These are phyloP conservation scores for Adansonia madagascariensis DNA, from an alignment of 441 rosid genomes.

Conservation along the genomic window DNA sequence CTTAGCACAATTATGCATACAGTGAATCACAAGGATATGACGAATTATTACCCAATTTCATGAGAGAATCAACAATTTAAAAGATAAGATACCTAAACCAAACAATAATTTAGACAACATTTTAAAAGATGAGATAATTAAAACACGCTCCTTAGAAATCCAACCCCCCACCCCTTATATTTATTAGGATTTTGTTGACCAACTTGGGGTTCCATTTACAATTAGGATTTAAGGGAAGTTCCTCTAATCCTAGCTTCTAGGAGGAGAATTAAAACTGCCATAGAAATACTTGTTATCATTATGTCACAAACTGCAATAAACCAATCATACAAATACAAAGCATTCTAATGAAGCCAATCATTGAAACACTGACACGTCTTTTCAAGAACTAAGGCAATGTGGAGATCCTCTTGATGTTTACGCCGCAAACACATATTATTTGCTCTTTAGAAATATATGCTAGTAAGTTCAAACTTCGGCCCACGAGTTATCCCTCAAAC, in stretches of 20 bases:
- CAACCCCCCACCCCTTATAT: background rate
- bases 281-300: background rate
- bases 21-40: background rate
- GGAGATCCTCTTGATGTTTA: background rate
- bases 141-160: background rate
- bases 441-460: background rate
- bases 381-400: background rate
- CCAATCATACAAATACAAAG: background rate
- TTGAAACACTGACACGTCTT: background rate
- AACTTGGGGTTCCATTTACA: background rate
- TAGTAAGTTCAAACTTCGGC: background rate
- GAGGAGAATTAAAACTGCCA: background rate
- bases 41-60: background rate
- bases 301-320: background rate
- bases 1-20: background rate
- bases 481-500: background rate
- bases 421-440: background rate
- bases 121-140: background rate
- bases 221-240: background rate
- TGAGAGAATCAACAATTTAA: background rate
- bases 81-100: conserved; percentile 14
- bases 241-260: background rate
- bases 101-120: background rate
- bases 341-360: background rate
- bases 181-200: background rate